phyloP scores from a whole-genome alignment of 2,329 filamentous ascomycete genomes.

The Phaeosphaeria sp. region DNA sequence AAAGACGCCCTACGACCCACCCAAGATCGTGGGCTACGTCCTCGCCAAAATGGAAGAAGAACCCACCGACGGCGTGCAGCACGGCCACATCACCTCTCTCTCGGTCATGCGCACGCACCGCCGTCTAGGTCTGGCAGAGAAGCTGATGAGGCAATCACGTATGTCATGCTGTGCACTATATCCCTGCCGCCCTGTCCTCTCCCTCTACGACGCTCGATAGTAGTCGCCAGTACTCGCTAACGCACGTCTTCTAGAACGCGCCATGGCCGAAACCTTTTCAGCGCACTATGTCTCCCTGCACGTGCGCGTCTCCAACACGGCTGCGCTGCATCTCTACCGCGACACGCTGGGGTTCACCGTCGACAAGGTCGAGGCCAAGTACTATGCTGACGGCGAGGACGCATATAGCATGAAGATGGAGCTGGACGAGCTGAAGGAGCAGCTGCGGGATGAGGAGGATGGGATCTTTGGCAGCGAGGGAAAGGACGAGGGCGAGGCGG shows the following conservation, averaged over 20 bases:
- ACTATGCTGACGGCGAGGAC: conserved; percentile 98
- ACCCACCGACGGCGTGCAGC: conserved; percentile 84
- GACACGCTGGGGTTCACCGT: conserved; percentile 55
- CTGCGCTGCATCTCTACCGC: conserved; percentile 89
- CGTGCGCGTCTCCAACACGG: conserved; percentile 91
- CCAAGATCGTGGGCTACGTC: conserved; percentile 99
- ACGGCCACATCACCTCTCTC: conserved; percentile 95
- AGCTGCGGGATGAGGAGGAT: conserved; percentile 54
- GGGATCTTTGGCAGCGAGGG: conserved; percentile 49
- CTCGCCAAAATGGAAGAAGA: conserved; percentile 99
- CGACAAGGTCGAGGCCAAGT: conserved; percentile 73
- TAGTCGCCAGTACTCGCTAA: neutral
- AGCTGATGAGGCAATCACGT: conserved; percentile 97
- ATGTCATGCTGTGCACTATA: neutral
- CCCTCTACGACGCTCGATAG: no score
- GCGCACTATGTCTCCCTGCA: conserved; percentile 95
- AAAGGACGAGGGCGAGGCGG: conserved; percentile 43
- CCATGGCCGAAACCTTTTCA: conserved; percentile 94
- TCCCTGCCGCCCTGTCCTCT: no score
- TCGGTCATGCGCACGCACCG: conserved; percentile 97
- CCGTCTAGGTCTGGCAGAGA: conserved; percentile 89
- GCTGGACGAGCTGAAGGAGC: conserved; percentile 64
- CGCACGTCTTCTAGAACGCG: conserved; percentile 67
- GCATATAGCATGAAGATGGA: conserved; percentile 94
- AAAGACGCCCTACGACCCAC: conserved; percentile 83